Evolutionary conservation across 2,329 filamentous ascomycete genomes (phyloP), one percentile per base, ranked within the genome.

Genomic region (Scopulariopsis brevicaulis): DNA sequence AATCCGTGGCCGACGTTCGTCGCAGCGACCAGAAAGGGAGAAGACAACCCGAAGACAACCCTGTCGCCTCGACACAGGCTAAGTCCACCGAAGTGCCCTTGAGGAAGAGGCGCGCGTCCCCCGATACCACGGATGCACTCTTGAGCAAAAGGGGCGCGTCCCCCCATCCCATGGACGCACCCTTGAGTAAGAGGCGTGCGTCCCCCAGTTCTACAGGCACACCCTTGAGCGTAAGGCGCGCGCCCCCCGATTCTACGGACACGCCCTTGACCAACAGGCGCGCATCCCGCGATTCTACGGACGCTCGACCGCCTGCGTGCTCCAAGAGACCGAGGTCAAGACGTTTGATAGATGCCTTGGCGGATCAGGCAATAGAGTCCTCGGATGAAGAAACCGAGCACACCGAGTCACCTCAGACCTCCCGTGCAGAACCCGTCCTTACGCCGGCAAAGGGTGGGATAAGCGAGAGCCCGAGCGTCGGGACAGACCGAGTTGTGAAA

Each of bases 281-380:
- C 7, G 7, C 34, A 7, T 37, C 34, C 7, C 7, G 7, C 14
- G 14, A 22, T 48, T 48, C 43, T 20, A n/a, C 4, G 22, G 43
- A 48, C 20, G 43, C 20, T 4, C 46, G 7, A 22, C 1, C 46
- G 46, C 46, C n/a, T n/a, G 14, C 25, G 34, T 11, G 24, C 28
- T 14, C 54, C 20, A 51, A 51, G 28, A 53, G 22, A 22, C 35
- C 28, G n/a, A 58, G 22, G 34, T 37, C 28, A 53, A 48, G 35
- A 24, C 51, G 75, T 22, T 61, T 77, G 48, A 77, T 77, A 35
- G 75, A 77, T 63, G 65, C 72, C 0, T 62, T 77, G 22, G 70
- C 68, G 7, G 72, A 70, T 1, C 75, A 77, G 61, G 70, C 65
- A 37, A 67, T 69, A 15, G 67, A 70, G 2, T 69, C 67, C 25